A percentile compares a stretch with the other conserved stretches of the same genome.
These are phyloP conservation scores for Penicillium riverlandense DNA, from an alignment of 495 filamentous ascomycete species.

Conservation along the genomic window DNA sequence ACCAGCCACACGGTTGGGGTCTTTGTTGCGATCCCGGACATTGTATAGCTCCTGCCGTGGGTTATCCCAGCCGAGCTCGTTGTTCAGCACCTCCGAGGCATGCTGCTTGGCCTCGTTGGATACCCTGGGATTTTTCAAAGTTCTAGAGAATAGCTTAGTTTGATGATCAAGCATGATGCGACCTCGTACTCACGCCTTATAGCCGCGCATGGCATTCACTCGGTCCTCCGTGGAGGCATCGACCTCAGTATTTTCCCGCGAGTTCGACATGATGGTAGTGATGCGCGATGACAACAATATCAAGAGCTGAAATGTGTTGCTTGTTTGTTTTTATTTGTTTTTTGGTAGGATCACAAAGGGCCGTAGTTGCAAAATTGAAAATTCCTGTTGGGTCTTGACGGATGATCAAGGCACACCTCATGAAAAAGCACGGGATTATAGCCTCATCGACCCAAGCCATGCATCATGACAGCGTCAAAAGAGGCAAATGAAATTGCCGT, in stretches of 20 bases:
- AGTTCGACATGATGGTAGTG: slow-evolving; percentile 7
- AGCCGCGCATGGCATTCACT: slow-evolving; percentile 17
- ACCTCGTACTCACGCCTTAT: slow-evolving; percentile 12
- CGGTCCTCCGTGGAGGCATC: slow-evolving; percentile 13
- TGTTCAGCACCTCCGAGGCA: slow-evolving; percentile 31
- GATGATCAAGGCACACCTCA: too few species aligned
- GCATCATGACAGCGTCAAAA: neutral
- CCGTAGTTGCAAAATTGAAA: too few species aligned
- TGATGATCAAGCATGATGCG: neutral
- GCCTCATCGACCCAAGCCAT: neutral
- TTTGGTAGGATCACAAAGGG: too few species aligned
- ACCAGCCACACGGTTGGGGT: slow-evolving; percentile 4
- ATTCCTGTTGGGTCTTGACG: too few species aligned
- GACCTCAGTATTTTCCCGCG: slow-evolving; percentile 9
- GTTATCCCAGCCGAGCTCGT: slow-evolving; percentile 14
- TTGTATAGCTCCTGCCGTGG: slow-evolving; percentile 9
- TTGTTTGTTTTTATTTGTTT: too few species aligned
- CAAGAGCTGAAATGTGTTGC: too few species aligned
- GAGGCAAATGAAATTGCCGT: neutral
- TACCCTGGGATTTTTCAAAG: slow-evolving; percentile 34
- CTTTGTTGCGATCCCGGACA: slow-evolving; percentile 4
- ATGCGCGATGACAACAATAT: neutral
- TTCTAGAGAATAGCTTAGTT: slow-evolving; percentile 10
- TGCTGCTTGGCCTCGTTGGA: slow-evolving; percentile 35
- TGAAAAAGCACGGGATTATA: too few species aligned